These are phyloP conservation scores for Globisporangium nodosum DNA, from an alignment of 352 stramenopile genomes.

Conservation along the genomic window DNA sequence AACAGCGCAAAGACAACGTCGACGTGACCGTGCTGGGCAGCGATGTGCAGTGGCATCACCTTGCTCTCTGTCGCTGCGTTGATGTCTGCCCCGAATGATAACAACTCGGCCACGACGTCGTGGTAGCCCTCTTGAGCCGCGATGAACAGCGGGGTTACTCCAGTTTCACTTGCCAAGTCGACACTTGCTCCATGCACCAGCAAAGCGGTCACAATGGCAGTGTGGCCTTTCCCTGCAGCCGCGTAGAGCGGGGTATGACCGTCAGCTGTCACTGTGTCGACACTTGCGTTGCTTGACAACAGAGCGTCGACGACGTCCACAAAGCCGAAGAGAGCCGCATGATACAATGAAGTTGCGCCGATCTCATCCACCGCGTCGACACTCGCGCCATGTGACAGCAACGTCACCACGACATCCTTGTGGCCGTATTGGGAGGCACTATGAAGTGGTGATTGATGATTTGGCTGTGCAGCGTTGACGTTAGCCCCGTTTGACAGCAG, in stretches of 20 bases:
- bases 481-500: too few species aligned
- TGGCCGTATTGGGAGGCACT: constrained; percentile 41
- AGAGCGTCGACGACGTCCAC: constrained; percentile 1
- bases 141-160: not conserved
- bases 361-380: constrained; percentile 32
- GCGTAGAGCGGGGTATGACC: too few species aligned
- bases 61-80: not conserved
- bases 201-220: not conserved
- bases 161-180: not conserved
- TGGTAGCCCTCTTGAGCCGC: not conserved
- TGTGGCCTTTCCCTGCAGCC: too few species aligned
- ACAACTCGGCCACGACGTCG: not conserved
- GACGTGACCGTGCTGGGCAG: constrained; percentile 28
- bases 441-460: constrained; percentile 18
- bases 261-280: too few species aligned
- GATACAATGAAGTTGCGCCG: constrained; percentile 35
- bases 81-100: not conserved
- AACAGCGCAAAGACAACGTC: constrained; percentile 32
- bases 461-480: too few species aligned
- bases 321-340: constrained; percentile 34
- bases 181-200: not conserved
- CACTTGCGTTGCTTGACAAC: too few species aligned
- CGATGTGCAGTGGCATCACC: constrained; percentile 33
- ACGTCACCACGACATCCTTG: constrained; percentile 24
- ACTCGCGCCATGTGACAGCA: constrained; percentile 30